phyloP scores from a whole-genome alignment of 495 filamentous ascomycete species.

The Hypoxylon fragiforme region DNA sequence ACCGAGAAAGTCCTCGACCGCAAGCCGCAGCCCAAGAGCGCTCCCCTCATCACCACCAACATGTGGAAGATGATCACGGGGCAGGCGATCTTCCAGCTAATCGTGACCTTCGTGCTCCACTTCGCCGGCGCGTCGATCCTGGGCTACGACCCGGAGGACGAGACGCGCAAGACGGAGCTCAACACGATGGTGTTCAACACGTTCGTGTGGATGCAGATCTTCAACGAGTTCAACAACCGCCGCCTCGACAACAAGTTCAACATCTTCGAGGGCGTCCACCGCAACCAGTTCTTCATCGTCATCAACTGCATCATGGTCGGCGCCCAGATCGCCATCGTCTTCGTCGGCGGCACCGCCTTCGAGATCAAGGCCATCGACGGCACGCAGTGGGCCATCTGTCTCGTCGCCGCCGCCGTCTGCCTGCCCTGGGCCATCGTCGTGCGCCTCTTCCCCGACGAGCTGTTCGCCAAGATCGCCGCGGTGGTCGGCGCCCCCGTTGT shows the following conservation, averaged over 20 bases:
- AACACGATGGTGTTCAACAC: conserved; percentile 85
- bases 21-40: conserved; percentile 74
- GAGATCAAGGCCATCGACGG: conserved; percentile 63
- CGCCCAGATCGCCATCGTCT: conserved; percentile 78
- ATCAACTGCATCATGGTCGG: conserved; percentile 84
- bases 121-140: conserved; percentile 71
- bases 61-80: conserved; percentile 98
- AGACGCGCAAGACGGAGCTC: conserved; percentile 46
- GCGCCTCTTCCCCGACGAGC: conserved; percentile 69
- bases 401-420: conserved; percentile 71
- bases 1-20: conserved; percentile 70
- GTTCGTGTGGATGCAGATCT: conserved; percentile 95
- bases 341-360: conserved; percentile 74
- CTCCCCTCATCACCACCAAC: conserved; percentile 72
- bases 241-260: conserved; percentile 86
- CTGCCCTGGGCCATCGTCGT: conserved; percentile 73
- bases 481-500: conserved; percentile 31
- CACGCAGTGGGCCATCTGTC: conserved; percentile 72
- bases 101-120: conserved; percentile 76
- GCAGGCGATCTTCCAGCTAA: conserved; percentile 79
- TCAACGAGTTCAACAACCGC: conserved; percentile 76
- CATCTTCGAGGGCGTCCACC: conserved; percentile 80
- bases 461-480: conserved; percentile 31
- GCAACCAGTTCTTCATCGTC: conserved; percentile 79
- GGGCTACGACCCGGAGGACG: conserved; percentile 48